These are phyloP conservation scores for Sugiyamaella grinbergsii DNA, from an alignment of 1,139 yeast species.

Conservation along the genomic window DNA sequence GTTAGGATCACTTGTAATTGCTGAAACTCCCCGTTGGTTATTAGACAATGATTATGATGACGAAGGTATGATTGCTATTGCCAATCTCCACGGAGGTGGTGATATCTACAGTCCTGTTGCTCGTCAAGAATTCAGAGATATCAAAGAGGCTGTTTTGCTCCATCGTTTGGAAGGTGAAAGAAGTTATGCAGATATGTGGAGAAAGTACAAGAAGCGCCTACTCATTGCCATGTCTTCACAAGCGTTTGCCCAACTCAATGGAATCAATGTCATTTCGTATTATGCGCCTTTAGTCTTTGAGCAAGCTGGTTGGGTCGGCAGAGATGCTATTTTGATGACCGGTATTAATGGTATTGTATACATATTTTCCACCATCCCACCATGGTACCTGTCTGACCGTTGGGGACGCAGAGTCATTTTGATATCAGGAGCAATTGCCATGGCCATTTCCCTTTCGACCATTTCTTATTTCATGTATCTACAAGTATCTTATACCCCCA, in stretches of 20 bases:
- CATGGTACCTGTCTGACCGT: constrained; percentile 85
- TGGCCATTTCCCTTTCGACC: constrained; percentile 68
- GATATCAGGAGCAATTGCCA: constrained; percentile 71
- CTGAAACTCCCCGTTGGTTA: constrained; percentile 89
- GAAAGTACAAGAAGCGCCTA: constrained; percentile 71
- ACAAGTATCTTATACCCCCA: constrained; percentile 64
- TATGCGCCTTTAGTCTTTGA: constrained; percentile 94
- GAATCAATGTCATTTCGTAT: constrained; percentile 88
- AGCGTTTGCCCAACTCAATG: constrained; percentile 89
- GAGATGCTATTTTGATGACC: constrained; percentile 87
- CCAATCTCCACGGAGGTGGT: constrained; percentile 75
- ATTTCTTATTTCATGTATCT: constrained; percentile 69
- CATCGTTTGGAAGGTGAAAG: constrained; percentile 78
- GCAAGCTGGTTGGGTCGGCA: constrained; percentile 92
- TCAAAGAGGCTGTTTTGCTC: constrained; percentile 76
- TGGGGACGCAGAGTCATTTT: constrained; percentile 91
- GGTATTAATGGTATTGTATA: constrained; percentile 84
- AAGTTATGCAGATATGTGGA: constrained; percentile 70
- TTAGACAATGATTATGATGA: constrained; percentile 85
- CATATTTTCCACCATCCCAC: constrained; percentile 75
- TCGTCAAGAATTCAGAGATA: constrained; percentile 68
- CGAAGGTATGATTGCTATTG: constrained; percentile 81
- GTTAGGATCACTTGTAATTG: constrained; percentile 73
- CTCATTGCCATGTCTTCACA: constrained; percentile 89
- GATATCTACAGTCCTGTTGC: constrained; percentile 58